Base-by-base conservation (phyloP, 176 grass and related monocot species). In the Poa annua region DNA sequence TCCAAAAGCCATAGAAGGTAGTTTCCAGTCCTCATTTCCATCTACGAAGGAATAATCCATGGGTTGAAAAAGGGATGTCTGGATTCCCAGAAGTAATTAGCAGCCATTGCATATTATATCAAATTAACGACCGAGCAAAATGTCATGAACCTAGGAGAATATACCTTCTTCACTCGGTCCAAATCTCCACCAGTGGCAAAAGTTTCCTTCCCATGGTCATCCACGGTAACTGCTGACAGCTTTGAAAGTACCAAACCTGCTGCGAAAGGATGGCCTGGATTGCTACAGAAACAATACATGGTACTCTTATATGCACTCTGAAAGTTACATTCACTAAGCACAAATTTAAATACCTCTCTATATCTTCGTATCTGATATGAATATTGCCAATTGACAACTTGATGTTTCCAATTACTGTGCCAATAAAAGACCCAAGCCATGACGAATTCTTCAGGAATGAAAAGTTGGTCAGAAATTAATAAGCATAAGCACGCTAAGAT, bases 341-440 rank as follows among this genome's bases (percentile, higher is more conserved):
- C 59, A 81, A 64, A 74, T 70, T 82, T 51, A 80, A 85, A 52
- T 95, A 98, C 96, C 96, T 98, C 87, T 98, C 93, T 36, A 44
- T 52, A 38, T 98, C 96, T 76, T 95, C 96, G 9, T 93, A 98
- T 98, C 96, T 95, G 87, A 98, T 95, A 80, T 98, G 96, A 82
- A 95, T 85, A 83, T 95, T 95, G 74, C 90, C 87, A n/a, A 98
- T 91, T 41, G 91, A 93, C 42, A 98, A 75, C 88, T 98, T 98
- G 74, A 98, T 90, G 90, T 95, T 98, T 80, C 96, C 96, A 41
- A 98, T 92, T 77, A 98, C 78, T 68, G 93, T 98, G 77, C 87
- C 93, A 81, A 98, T 91, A 34, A 98, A 92, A 80, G 96, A 98
- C 39, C 92, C 90, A 54, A 98, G 85, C 92, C 96, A 98, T 80